Evolutionary conservation across 2,329 filamentous ascomycete genomes (phyloP), one percentile per base, ranked within the genome.

Genomic region (Cryphonectria nitschkei): DNA sequence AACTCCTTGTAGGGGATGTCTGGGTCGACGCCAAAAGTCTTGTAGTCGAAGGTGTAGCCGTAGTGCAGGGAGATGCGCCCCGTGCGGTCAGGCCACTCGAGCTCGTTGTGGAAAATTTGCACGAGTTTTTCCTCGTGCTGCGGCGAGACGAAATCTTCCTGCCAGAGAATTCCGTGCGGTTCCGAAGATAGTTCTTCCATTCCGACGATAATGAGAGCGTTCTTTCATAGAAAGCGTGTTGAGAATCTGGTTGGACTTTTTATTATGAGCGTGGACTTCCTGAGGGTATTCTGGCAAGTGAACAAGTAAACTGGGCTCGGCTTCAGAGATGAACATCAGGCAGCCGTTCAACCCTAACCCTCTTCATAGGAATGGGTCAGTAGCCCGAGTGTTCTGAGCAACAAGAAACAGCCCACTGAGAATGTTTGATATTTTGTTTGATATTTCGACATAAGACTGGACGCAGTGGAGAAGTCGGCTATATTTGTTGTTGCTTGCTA

Each of bases 11-110:
- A 87, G 0, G 85, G 84, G 0, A 83, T 83, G 11, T 83, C 78
- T 0, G 81, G 79, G 74, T 88, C 86, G 34, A 88, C 82, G 0
- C 84, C 85, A 72, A 88, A 88, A 0, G 86, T 88, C 75, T 86
- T 87, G 76, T 88, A 88, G 80, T 86, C 84, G 75, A 88, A 88
- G 0, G 84, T 86, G 75, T 87, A 86, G 67, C 86, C 86, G 74
- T 85, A 88, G 75, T 88, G 86, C 0, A 88, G 79, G 0, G 86
- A 87, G 2, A 84, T 76, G 3, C 86, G 82, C 3, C 83, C 84
- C 41, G 78, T 74, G 39, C 83, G 81, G 6, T 79, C 78, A 50
- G 84, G 84, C 86, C 86, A 87, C 41, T 79, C 72, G 19, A 87
- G 79, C 62, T 84, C 77, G 70, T 82, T 74, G 56, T 74, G 79